Percentiles rank a stretch among this genome's conserved stretches.
Conservation (phyloP, 345 rosid species). For the Hibiscus trionum region DNA sequence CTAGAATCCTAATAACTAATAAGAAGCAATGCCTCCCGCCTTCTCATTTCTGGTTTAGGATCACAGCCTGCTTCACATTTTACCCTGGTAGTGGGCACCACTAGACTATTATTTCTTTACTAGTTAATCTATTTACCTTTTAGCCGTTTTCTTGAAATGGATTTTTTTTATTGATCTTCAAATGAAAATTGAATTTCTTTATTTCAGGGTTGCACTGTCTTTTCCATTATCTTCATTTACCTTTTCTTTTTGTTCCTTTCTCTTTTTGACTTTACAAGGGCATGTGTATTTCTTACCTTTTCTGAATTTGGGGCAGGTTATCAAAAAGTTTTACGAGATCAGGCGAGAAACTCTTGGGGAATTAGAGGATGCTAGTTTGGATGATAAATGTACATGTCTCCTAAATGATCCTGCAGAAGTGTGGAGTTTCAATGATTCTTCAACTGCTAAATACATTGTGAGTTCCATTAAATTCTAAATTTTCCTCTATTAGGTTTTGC, state of each 20-base stretch:
- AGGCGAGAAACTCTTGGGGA: slow-evolving; percentile 47
- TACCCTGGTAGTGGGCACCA: not conserved
- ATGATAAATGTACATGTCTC: slow-evolving; percentile 60
- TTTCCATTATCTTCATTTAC: not conserved
- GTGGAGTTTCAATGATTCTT: slow-evolving; percentile 81
- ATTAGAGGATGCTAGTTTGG: slow-evolving; percentile 42
- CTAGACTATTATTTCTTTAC: not conserved
- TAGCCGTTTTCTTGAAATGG: not conserved
- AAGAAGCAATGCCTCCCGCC: not conserved
- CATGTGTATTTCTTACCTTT: not conserved
- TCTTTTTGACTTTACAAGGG: not conserved
- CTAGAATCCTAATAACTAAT: not conserved
- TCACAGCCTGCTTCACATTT: not conserved
- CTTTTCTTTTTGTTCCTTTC: not conserved
- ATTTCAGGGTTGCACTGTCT: not conserved
- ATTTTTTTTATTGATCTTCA: not conserved
- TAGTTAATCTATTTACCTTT: not conserved
- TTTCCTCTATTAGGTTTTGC: not conserved
- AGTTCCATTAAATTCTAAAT: slow-evolving; percentile 21
- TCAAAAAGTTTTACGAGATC: slow-evolving; percentile 62
- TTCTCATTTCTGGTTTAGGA: not conserved
- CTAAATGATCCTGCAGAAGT: slow-evolving; percentile 58
- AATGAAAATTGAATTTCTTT: not conserved
- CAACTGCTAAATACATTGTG: slow-evolving; percentile 78
- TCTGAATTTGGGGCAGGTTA: slow-evolving; percentile 39